A percentile compares a stretch with the other conserved stretches of the same genome.
Evolutionary conservation across 345 rosid species (phyloP).

Genomic region (Fremontodendron californicum): DNA sequence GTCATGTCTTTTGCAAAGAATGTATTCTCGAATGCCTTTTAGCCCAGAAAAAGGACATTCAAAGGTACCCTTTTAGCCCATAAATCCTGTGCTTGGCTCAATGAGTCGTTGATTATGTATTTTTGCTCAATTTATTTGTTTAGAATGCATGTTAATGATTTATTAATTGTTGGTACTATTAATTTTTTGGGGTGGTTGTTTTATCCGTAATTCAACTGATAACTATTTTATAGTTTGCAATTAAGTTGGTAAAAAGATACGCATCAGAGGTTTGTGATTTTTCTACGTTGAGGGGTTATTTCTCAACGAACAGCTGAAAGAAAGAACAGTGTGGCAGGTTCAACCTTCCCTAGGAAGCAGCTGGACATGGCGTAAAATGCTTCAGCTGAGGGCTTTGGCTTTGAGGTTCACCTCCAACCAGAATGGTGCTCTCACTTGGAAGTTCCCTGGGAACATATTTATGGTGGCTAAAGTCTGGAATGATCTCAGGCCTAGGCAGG

Average conservation of each 20-base stretch:
- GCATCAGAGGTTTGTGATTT: not conserved
- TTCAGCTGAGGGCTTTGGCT: no score
- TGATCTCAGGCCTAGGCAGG: no score
- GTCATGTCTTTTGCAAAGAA: slow-evolving; percentile 87
- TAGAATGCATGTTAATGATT: not conserved
- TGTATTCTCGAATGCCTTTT: slow-evolving; percentile 87
- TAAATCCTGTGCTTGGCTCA: not conserved
- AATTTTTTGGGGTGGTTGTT: not conserved
- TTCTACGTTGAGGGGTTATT: not conserved
- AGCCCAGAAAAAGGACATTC: slow-evolving; percentile 86
- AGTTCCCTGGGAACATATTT: no score
- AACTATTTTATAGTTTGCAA: not conserved
- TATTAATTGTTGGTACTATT: not conserved
- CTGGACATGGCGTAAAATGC: no score
- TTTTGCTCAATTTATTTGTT: not conserved
- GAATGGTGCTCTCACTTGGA: no score
- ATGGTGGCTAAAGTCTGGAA: no score
- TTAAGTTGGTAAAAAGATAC: not conserved
- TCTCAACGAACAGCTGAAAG: not conserved
- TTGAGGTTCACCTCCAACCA: no score
- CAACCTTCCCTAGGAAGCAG: no score
- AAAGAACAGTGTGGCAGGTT: no score
- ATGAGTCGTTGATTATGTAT: not conserved
- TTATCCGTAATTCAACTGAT: not conserved
- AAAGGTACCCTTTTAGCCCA: slow-evolving; percentile 37